Conservation (phyloP, 192 early-diverging fungal genomes). For the Rhizoclosmatium sp. region DNA sequence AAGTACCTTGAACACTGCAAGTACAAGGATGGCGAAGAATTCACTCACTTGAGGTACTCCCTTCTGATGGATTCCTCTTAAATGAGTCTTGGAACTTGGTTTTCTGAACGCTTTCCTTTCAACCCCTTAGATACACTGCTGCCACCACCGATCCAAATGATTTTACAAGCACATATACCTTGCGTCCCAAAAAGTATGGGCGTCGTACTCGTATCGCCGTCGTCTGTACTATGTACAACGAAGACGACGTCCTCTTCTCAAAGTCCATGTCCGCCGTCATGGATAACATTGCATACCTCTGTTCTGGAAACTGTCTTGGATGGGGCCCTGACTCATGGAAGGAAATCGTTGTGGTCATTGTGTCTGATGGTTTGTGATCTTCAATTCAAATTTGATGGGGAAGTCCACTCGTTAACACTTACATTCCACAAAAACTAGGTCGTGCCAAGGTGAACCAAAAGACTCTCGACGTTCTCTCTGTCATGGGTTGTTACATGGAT, state of each 20-base stretch:
- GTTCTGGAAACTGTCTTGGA: constrained; percentile 60
- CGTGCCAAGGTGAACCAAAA: constrained; percentile 75
- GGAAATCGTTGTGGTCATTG: constrained; percentile 75
- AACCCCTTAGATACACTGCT: constrained; percentile 69
- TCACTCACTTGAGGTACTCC: constrained; percentile 64
- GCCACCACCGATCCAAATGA: constrained; percentile 74
- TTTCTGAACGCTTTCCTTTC: constrained; percentile 55
- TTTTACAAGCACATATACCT: constrained; percentile 67
- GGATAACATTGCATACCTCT: constrained; percentile 73
- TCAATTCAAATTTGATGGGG: too few relatives aligned
- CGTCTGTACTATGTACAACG: constrained; percentile 78
- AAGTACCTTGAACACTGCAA: constrained; percentile 51
- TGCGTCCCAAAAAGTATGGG: constrained; percentile 64
- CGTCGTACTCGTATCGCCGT: constrained; percentile 73
- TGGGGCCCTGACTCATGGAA: constrained; percentile 74
- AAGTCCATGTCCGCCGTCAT: constrained; percentile 69
- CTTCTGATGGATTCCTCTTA: constrained; percentile 47
- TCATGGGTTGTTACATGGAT: constrained; percentile 49
- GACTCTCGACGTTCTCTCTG: constrained; percentile 69
- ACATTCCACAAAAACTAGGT: neutral
- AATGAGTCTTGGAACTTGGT: neutral
- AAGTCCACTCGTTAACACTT: too few relatives aligned
- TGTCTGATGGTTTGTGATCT: constrained; percentile 67
- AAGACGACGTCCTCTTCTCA: constrained; percentile 68
- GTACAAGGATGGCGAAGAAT: constrained; percentile 66